Conservation (phyloP, 2,329 filamentous ascomycete genomes). For the Colletotrichum sp. region DNA sequence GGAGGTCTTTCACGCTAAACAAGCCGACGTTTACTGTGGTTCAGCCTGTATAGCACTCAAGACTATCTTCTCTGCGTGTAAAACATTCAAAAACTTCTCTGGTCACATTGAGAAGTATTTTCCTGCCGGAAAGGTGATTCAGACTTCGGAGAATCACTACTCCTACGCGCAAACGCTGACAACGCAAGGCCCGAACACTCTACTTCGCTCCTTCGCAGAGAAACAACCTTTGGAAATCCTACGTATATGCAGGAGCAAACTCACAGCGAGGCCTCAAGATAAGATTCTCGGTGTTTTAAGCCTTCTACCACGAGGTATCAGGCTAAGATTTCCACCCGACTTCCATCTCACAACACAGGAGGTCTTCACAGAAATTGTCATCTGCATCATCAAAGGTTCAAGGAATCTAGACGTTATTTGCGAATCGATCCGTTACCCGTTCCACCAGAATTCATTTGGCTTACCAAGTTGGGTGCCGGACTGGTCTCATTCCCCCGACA, state of each 20-base stretch:
- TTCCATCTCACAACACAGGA: neutral
- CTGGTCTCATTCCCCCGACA: neutral
- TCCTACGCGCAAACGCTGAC: neutral
- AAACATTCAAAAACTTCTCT: accelerated
- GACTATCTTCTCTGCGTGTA: accelerated
- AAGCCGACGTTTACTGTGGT: accelerated
- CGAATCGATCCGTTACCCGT: neutral
- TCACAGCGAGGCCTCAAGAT: neutral
- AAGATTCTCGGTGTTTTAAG: neutral
- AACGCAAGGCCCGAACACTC: neutral
- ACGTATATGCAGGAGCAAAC: neutral
- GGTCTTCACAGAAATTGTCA: neutral
- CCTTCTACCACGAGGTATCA: neutral
- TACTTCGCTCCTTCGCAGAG: too few relatives aligned
- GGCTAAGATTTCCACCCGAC: neutral
- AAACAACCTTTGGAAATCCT: neutral
- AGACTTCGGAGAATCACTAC: neutral
- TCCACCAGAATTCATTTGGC: neutral
- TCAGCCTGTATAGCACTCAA: accelerated
- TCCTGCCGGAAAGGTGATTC: neutral
- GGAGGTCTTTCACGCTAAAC: neutral
- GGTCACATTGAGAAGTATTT: accelerated
- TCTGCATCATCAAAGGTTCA: neutral
- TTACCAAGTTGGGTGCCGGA: neutral
- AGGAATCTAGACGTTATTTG: neutral